Evolutionary conservation across 345 rosid genomes (phyloP).

Genomic region (Syzygium jambos): DNA sequence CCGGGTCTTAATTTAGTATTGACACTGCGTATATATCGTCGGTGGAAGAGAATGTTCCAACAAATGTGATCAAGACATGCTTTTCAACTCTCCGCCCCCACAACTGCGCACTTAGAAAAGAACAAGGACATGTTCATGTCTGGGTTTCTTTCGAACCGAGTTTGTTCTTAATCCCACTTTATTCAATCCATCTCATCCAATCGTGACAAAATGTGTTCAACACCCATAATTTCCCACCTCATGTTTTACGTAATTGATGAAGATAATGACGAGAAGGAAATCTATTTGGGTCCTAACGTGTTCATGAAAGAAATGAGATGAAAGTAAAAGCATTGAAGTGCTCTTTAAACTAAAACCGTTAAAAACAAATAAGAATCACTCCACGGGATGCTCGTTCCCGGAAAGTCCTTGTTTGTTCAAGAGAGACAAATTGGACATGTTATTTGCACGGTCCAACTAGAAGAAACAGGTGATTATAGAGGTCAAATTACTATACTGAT

Average conservation of each 20-base stretch:
- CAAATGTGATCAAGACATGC: neutral
- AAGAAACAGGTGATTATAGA: neutral
- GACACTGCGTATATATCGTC: neutral
- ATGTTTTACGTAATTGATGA: neutral
- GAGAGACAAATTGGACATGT: neutral
- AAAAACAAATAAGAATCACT: neutral
- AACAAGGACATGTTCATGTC: too few relatives aligned
- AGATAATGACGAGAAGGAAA: neutral
- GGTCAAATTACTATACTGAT: neutral
- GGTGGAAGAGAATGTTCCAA: neutral
- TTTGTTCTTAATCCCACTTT: too few relatives aligned
- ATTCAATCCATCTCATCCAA: too few relatives aligned
- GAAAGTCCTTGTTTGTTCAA: neutral
- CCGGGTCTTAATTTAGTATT: neutral
- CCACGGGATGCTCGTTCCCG: neutral
- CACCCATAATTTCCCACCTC: neutral
- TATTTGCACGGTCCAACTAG: neutral
- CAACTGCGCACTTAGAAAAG: too few relatives aligned
- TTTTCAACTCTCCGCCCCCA: neutral
- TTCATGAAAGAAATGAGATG: neutral
- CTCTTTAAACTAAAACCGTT: neutral
- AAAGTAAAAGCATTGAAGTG: neutral
- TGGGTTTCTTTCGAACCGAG: too few relatives aligned
- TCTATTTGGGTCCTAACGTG: neutral
- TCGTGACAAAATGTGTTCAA: neutral